Evolutionary conservation across 2,329 filamentous ascomycete genomes (phyloP).

Genomic region (Cyphellophora europaea): DNA sequence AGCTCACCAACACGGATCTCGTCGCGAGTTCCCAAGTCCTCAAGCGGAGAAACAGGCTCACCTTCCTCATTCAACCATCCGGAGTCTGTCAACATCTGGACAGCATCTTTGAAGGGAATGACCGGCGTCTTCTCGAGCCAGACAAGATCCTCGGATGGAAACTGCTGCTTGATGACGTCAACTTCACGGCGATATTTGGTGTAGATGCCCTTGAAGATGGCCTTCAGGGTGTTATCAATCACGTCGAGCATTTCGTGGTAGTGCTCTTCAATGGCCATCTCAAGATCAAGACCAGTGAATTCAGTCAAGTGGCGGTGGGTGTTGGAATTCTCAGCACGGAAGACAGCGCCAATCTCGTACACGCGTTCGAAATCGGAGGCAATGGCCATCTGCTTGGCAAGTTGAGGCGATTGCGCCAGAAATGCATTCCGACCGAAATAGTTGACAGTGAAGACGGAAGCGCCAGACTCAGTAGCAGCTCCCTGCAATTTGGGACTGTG

Average conservation of each 20-base stretch:
- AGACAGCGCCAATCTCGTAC: constrained; percentile 83
- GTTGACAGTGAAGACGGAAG: constrained; percentile 83
- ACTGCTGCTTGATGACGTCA: constrained; percentile 69
- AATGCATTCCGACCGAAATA: constrained; percentile 86
- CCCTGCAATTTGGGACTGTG: constrained; percentile 88
- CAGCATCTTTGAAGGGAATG: constrained; percentile 68
- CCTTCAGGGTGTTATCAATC: constrained; percentile 73
- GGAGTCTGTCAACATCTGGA: constrained; percentile 70
- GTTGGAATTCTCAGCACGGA: constrained; percentile 91
- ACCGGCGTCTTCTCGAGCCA: constrained; percentile 80
- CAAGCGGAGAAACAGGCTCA: constrained; percentile 57
- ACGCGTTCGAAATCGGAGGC: constrained; percentile 82
- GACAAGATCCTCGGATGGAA: constrained; percentile 76
- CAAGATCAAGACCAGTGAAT: constrained; percentile 84
- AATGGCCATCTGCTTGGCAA: constrained; percentile 89
- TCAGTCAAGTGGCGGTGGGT: constrained; percentile 91
- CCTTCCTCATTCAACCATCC: constrained; percentile 72
- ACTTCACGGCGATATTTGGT: constrained; percentile 61
- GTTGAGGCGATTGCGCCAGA: constrained; percentile 80
- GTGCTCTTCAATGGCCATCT: constrained; percentile 83
- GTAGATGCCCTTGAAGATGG: constrained; percentile 65
- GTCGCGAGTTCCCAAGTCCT: constrained; percentile 76
- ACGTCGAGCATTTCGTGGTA: constrained; percentile 79
- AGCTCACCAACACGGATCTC: constrained; percentile 79
- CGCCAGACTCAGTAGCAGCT: constrained; percentile 80